A percentile compares a stretch with the other conserved stretches of the same genome.
phyloP scores from a whole-genome alignment of 1,284 basidiomycete genomes.

The Sanghuangporus baumii region DNA sequence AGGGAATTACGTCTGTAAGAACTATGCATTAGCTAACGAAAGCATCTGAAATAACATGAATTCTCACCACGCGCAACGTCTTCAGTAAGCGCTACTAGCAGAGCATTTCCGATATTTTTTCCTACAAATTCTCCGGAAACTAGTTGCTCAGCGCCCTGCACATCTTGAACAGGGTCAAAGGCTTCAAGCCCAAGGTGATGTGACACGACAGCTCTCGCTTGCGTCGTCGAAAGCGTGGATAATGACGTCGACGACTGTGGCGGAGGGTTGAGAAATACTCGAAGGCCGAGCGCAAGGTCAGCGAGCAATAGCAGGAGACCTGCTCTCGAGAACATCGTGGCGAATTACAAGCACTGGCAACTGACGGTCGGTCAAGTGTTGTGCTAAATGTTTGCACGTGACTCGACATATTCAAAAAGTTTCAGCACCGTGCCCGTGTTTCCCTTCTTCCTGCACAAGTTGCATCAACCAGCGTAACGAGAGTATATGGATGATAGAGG shows the following conservation, averaged over 20 bases:
- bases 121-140: slow-evolving; percentile 50
- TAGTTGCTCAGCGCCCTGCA: slow-evolving; percentile 23
- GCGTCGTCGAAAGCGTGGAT: slow-evolving; percentile 39
- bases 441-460: too few species aligned
- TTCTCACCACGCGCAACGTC: slow-evolving; percentile 50
- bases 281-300: slow-evolving; percentile 20
- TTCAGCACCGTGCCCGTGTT: too few species aligned
- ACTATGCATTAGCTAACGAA: slow-evolving; percentile 9
- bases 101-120: slow-evolving; percentile 40
- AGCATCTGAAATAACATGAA: background rate
- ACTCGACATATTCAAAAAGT: background rate
- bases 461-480: too few species aligned
- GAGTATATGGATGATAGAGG: too few species aligned
- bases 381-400: background rate
- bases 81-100: slow-evolving; percentile 55
- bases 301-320: slow-evolving; percentile 15
- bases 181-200: slow-evolving; percentile 65
- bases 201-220: slow-evolving; percentile 55
- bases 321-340: slow-evolving; percentile 13
- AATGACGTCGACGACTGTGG: slow-evolving; percentile 20
- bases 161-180: slow-evolving; percentile 47
- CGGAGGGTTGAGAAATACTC: slow-evolving; percentile 47
- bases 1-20: slow-evolving; percentile 45
- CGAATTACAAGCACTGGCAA: background rate
- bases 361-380: too few species aligned